phyloP scores from a whole-genome alignment of 2,329 filamentous ascomycete genomes.

The Talaromyces atroroseus region DNA sequence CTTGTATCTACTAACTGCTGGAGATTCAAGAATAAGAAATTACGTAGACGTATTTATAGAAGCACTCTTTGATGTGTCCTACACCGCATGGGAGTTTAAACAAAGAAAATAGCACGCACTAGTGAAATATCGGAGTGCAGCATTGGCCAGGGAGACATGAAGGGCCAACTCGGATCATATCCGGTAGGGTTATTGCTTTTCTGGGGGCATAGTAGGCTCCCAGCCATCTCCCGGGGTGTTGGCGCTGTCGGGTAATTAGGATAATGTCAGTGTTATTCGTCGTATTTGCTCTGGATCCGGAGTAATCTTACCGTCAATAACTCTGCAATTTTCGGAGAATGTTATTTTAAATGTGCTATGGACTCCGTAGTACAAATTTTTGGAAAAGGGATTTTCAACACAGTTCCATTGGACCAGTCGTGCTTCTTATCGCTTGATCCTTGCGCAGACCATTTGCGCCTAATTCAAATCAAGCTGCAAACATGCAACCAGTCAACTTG shows the following conservation, averaged over 20 bases:
- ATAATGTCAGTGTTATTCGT: not conserved
- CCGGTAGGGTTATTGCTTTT: not conserved
- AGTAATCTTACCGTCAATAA: not conserved
- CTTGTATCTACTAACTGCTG: not conserved
- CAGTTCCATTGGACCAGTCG: not conserved
- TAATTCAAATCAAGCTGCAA: not conserved
- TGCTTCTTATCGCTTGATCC: not conserved
- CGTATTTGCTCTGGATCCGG: no score
- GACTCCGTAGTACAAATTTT: no score
- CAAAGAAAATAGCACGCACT: not conserved
- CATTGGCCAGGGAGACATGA: not conserved
- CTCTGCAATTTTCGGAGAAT: not conserved
- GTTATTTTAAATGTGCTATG: no score
- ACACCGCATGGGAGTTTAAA: not conserved
- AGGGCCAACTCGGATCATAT: constrained; percentile 1
- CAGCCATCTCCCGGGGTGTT: no score
- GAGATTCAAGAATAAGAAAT: not conserved
- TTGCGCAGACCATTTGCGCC: not conserved
- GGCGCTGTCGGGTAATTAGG: no score
- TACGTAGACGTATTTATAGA: not conserved
- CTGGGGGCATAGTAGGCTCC: not conserved
- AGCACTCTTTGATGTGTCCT: not conserved
- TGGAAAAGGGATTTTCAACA: no score
- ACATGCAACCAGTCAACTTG: not conserved
- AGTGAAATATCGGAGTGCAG: constrained; percentile 1